phyloP scores from a whole-genome alignment of 257 asterid genomes.

The Nicotiana otophora region DNA sequence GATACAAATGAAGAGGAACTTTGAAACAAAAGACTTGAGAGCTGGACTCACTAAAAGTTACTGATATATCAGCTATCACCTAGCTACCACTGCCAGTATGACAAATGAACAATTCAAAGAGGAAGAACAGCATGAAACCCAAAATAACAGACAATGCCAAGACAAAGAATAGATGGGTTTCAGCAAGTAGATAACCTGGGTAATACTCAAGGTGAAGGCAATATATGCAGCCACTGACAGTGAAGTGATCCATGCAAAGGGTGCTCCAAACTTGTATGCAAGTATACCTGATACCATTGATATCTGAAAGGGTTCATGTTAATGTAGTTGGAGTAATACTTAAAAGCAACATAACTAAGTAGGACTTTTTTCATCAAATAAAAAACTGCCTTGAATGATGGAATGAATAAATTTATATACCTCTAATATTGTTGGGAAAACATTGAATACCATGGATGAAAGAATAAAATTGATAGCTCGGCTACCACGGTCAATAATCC shows the following conservation, averaged over 20 bases:
- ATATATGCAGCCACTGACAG: constrained; percentile 79
- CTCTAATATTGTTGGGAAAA: constrained; percentile 89
- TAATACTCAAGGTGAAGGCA: constrained; percentile 71
- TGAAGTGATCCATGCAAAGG: constrained; percentile 96
- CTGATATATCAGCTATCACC: not conserved
- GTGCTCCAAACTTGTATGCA: constrained; percentile 95
- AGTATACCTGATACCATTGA: constrained; percentile 96
- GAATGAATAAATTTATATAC: constrained; percentile 24
- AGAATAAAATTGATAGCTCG: constrained; percentile 96
- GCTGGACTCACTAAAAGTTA: constrained; percentile 8
- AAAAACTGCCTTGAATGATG: not conserved
- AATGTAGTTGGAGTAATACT: constrained; percentile 24
- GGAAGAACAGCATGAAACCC: not conserved
- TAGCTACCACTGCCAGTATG: constrained; percentile 4
- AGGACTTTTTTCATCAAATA: not conserved
- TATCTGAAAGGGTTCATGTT: constrained; percentile 60
- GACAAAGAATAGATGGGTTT: not conserved
- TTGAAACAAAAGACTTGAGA: constrained; percentile 10
- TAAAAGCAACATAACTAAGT: not conserved
- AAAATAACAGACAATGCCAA: not conserved
- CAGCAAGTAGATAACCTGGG: constrained; percentile 56
- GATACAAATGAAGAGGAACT: constrained; percentile 15
- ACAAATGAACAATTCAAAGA: not conserved
- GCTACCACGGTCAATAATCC: constrained; percentile 96
- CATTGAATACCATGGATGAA: constrained; percentile 92